These are phyloP conservation scores for Globisporangium perplexum DNA, from an alignment of 352 stramenopile species.

Conservation along the genomic window DNA sequence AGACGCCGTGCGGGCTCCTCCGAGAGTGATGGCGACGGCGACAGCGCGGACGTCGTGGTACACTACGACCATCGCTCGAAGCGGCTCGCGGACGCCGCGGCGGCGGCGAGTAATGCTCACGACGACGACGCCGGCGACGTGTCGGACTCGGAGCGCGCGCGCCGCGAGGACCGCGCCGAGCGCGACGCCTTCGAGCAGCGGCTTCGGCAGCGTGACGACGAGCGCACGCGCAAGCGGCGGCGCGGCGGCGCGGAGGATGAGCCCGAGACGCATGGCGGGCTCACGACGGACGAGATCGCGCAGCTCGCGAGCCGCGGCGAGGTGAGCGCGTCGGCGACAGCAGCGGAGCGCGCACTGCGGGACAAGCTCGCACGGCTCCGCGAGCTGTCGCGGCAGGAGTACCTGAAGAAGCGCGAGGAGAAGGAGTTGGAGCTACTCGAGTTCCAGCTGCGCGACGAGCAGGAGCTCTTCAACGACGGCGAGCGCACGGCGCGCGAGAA, in stretches of 20 bases:
- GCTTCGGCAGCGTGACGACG: slow-evolving; percentile 69
- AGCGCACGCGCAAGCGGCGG: slow-evolving; percentile 53
- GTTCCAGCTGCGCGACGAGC: slow-evolving; percentile 69
- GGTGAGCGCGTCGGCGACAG: slow-evolving; percentile 32
- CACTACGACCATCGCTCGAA: slow-evolving; percentile 42
- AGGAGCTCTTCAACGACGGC: slow-evolving; percentile 75
- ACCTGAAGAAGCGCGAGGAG: slow-evolving; percentile 97
- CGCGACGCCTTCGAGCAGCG: slow-evolving; percentile 81
- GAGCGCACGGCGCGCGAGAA: slow-evolving; percentile 76
- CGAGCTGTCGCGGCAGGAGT: slow-evolving; percentile 92
- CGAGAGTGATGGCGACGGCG: not conserved
- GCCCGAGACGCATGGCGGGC: slow-evolving; percentile 20
- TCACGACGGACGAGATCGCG: slow-evolving; percentile 75
- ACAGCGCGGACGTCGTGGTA: slow-evolving; percentile 24
- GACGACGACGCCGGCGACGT: slow-evolving; percentile 7
- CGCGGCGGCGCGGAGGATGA: slow-evolving; percentile 24
- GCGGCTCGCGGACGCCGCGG: slow-evolving; percentile 18
- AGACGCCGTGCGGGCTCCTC: slow-evolving; percentile 2
- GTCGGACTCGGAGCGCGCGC: slow-evolving; percentile 37
- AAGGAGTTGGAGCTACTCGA: slow-evolving; percentile 95
- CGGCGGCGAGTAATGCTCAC: slow-evolving; percentile 4
- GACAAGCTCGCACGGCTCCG: slow-evolving; percentile 77
- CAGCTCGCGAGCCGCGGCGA: slow-evolving; percentile 75
- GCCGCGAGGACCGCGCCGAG: slow-evolving; percentile 58
- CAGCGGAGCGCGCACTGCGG: slow-evolving; percentile 20